Evolutionary conservation across 805 yeast genomes (phyloP), one percentile per base, ranked within the genome.

Genomic region (Brettanomyces sp.): DNA sequence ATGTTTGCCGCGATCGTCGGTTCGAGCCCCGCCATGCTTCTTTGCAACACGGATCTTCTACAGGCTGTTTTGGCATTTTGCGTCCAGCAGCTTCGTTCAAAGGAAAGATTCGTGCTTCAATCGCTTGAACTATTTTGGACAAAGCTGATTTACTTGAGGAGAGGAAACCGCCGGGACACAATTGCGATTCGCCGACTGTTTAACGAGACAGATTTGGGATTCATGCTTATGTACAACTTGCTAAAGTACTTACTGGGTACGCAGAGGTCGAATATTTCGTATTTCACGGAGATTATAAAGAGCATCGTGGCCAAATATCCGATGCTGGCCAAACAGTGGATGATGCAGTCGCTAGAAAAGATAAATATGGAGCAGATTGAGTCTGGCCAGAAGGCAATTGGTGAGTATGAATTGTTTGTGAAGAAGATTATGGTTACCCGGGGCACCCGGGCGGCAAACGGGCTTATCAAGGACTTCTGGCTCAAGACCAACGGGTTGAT

Each of bases 391-490:
- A 59, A 57, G 46, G 60, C 50, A 40, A 53, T 62, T 34, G 54
- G 41, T 32, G 59, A 52, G 2, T 67, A 70, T 44, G 77, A 71
- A 7, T 52, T 67, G 4, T 76, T 82, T 43, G 57, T 79, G 21
- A 78, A 73, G 51, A 80, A 79, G 56, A 53, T 84, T 30, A 56
- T 78, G 60, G 48, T 80, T 1, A 81, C 88, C 0, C 72, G 88
- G 55, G 90, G 90, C 2, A 76, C 76, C 37, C 66, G 87, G 52
- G 72, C 73, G 36, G 80, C 82, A 2, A 73, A 77, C 43, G 70
- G 66, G 25, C 68, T 79, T 1, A 64, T 84, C 11, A 74, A 79
- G 47, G 76, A 72, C 44, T 79, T 82, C 62, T 84, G 90, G 90
- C 62, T 82, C 22, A 70, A 73, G 28, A 67, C 71, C 23, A 82